Conservation (phyloP, 345 rosid species). For the Sisymbrium altissimum region DNA sequence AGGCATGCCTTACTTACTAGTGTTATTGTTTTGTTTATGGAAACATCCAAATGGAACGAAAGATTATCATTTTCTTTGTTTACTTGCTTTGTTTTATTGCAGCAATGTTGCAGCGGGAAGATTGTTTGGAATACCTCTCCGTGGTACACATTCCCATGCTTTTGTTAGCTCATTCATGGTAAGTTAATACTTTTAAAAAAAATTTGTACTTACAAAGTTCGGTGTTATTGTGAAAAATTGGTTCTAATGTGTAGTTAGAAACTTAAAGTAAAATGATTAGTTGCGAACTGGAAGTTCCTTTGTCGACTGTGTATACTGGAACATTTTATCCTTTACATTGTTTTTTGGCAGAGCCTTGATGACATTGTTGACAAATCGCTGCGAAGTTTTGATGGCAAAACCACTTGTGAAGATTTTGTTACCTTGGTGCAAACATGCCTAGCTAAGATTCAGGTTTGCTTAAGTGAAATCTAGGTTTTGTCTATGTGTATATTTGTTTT, state of each 20-base stretch:
- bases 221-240: conserved; percentile 16
- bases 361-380: conserved; percentile 73
- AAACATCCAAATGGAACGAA: neutral
- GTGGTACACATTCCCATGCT: conserved; percentile 98
- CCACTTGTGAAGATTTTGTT: conserved; percentile 81
- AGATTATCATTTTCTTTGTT: neutral
- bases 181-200: neutral
- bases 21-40: neutral
- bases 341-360: conserved; percentile 61
- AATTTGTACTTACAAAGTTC: neutral
- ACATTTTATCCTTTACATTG: conserved; percentile 15
- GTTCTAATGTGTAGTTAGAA: no score
- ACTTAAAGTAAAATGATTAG: no score
- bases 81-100: neutral
- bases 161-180: conserved; percentile 99
- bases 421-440: conserved; percentile 71
- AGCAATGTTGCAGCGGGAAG: conserved; percentile 63
- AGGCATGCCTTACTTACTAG: neutral
- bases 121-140: conserved; percentile 90
- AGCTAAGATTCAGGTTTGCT: conserved; percentile 67
- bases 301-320: no score
- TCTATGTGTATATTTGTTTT: neutral
- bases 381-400: conserved; percentile 58
- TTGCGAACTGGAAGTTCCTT: neutral
- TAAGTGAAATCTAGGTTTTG: neutral